phyloP scores from a whole-genome alignment of 257 asterid species.

The Solanum raphanifolium region DNA sequence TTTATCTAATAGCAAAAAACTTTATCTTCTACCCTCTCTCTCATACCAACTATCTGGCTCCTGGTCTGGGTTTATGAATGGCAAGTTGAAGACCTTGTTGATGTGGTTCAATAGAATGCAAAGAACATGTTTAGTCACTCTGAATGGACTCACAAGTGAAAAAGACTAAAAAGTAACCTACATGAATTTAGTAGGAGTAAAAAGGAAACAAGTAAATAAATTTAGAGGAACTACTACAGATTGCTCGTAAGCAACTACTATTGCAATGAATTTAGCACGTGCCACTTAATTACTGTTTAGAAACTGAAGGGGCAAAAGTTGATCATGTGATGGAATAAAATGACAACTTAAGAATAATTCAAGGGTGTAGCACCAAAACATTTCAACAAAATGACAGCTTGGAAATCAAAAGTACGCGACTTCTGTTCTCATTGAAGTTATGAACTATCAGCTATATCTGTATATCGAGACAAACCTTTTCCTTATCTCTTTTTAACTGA shows the following conservation, averaged over 20 bases:
- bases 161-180: not conserved
- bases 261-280: not conserved
- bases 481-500: not conserved
- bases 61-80: not conserved
- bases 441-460: not conserved
- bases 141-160: not conserved
- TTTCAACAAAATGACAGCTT: not conserved
- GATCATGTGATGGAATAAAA: not conserved
- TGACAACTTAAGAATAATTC: not conserved
- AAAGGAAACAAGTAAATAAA: not conserved
- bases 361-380: not conserved
- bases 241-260: not conserved
- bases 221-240: not conserved
- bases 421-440: not conserved
- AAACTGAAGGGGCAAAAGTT: not conserved
- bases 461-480: not conserved
- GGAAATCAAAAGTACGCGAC: not conserved
- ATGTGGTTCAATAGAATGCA: not conserved
- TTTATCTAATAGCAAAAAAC: not conserved
- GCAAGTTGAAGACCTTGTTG: not conserved
- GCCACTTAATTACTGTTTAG: not conserved
- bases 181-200: not conserved
- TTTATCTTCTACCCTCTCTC: not conserved
- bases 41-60: not conserved
- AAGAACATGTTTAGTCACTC: not conserved